Base-by-base conservation (phyloP, 2,329 filamentous ascomycete species). In the Botrytis byssoidea region DNA sequence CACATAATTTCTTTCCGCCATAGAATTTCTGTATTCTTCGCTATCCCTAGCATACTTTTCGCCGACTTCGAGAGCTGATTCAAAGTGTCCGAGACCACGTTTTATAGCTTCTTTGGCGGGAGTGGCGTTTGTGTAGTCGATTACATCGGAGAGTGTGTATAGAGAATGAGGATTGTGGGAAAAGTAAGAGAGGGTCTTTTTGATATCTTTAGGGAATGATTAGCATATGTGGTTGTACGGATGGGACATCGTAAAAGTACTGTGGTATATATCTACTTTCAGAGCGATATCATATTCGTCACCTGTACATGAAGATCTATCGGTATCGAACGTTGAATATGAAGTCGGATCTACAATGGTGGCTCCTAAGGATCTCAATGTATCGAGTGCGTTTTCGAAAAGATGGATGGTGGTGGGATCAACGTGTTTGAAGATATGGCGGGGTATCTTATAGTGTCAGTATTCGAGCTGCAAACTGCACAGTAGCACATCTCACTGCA, bases 261-360 rank as follows among this genome's bases (percentile, higher is more conserved):
- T 73, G 44, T 64, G 46, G 37, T 71, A 70, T 37, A 65, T 46
- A 44, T 69, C 72, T 9, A 73, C 46, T 42, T 29, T n/a, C 4
- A 70, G 22, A 1, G 59, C 59, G 22, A 71, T 35, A 22, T 60
- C 44, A 20, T 69, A 71, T n/a, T 73, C 44, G 16, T 65, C 37
- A n/a, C 67, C 59, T 5, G 55, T 61, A n/a, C 40, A 55, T 4
- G 66, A 64, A 35, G 44, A 63, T 60, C 66, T 64, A 65, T 73
- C 90, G 90, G 77, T 91, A 18, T 1, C 86, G 78, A 0, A 76
- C 80, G 42, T 83, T 82, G 74, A 83, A 84, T 1, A 90, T 90
- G 42, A 89, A 90, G 0, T 90, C 92, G 79, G 90, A 89, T 78
- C 91, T 89, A 80, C 92, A 89, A 5, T 84, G 81, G 0, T 79